Conservation (phyloP, 805 yeast species). For the Candida andamanensis region DNA sequence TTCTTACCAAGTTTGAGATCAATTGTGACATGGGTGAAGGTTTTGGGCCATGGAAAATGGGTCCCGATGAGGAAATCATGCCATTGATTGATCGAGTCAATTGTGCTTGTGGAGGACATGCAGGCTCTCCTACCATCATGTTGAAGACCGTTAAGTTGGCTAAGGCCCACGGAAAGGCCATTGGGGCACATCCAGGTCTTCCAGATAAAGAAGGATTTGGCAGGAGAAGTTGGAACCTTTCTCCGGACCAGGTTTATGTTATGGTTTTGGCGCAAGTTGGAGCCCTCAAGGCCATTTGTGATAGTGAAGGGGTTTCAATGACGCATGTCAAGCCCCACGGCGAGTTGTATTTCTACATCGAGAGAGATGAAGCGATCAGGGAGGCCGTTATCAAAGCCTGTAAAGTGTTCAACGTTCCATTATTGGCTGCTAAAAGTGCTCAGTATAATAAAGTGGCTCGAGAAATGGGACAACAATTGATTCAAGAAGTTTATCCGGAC, state of each 20-base stretch:
- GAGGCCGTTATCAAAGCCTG: conserved; percentile 32
- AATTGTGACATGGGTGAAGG: conserved; percentile 36
- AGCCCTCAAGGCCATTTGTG: conserved; percentile 31
- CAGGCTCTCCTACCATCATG: conserved; percentile 36
- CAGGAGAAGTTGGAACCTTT: conserved; percentile 29
- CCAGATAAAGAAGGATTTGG: conserved; percentile 38
- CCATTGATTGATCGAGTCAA: conserved; percentile 35
- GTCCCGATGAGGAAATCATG: conserved; percentile 37
- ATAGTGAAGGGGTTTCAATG: conserved; percentile 28
- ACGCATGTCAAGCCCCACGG: conserved; percentile 36
- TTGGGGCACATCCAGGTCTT: conserved; percentile 38
- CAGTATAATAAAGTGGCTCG: conserved; percentile 22
- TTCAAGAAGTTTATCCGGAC: conserved; percentile 34
- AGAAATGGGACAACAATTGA: conserved; percentile 27
- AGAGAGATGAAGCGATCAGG: conserved; percentile 30
- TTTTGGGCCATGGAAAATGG: conserved; percentile 33
- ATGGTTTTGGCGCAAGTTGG: conserved; percentile 36
- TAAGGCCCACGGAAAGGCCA: conserved; percentile 27
- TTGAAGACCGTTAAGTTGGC: conserved; percentile 27
- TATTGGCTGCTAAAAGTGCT: conserved; percentile 31
- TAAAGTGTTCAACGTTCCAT: conserved; percentile 28
- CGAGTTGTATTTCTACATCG: conserved; percentile 32
- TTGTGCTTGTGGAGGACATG: conserved; percentile 39
- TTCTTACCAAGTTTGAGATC: conserved; percentile 22
- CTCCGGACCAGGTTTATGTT: conserved; percentile 31